Evolutionary conservation across 208 protist species (phyloP).

Genomic region (Leishmania lainsoni): DNA sequence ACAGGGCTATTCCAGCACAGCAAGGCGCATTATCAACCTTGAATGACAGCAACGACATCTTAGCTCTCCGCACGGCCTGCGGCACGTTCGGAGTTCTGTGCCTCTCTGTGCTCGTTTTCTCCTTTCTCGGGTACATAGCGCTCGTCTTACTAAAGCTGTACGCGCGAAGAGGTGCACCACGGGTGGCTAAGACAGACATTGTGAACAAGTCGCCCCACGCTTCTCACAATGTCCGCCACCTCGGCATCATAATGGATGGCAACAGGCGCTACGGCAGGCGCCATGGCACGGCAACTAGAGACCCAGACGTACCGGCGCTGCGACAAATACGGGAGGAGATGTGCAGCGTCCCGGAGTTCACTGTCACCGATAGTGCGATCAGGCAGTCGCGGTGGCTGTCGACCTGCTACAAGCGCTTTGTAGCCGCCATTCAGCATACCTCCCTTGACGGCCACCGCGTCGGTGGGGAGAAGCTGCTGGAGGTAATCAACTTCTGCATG

Average conservation of each 20-base stretch:
- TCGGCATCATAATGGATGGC: slow-evolving; percentile 93
- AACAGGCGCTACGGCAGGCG: slow-evolving; percentile 76
- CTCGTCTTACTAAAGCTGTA: slow-evolving; percentile 12
- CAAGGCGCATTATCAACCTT: slow-evolving; percentile 1
- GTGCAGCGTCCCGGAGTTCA: slow-evolving; percentile 5
- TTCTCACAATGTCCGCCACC: slow-evolving; percentile 63
- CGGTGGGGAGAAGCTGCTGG: slow-evolving; percentile 83
- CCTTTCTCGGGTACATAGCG: slow-evolving; percentile 22
- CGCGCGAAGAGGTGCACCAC: not conserved
- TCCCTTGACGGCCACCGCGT: slow-evolving; percentile 76
- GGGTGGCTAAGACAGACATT: not conserved
- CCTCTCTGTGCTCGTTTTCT: slow-evolving; percentile 25
- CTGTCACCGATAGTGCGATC: not conserved
- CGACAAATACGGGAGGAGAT: slow-evolving; percentile 20
- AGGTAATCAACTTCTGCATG: slow-evolving; percentile 73
- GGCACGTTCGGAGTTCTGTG: slow-evolving; percentile 30
- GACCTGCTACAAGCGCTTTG: slow-evolving; percentile 30
- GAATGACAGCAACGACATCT: slow-evolving; percentile 21
- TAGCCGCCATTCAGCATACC: slow-evolving; percentile 51
- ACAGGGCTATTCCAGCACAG: not conserved
- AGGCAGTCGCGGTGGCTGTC: slow-evolving; percentile 15
- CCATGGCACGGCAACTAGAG: slow-evolving; percentile 1
- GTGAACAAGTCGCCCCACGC: not conserved
- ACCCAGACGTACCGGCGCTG: slow-evolving; percentile 18
- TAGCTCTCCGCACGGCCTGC: slow-evolving; percentile 26